phyloP scores from a whole-genome alignment of 2,329 filamentous ascomycete genomes.

The Didymella exigua region DNA sequence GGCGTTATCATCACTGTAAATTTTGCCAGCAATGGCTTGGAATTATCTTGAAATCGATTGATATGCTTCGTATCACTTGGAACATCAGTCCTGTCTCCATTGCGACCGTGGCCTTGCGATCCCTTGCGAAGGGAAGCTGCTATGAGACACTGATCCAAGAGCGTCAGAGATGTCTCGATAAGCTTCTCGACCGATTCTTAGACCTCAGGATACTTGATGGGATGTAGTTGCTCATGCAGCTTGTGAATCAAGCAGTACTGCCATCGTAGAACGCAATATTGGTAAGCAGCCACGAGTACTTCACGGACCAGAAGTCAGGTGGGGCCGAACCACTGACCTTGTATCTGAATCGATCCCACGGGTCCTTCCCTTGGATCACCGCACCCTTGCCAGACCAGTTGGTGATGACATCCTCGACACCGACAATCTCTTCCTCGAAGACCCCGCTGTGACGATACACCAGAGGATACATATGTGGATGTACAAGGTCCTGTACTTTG shows the following conservation, averaged over 20 bases:
- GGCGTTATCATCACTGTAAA: not conserved
- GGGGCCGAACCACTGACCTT: slow-evolving; percentile 13
- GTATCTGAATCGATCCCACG: not conserved
- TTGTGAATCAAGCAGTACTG: not conserved
- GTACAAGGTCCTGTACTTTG: not conserved
- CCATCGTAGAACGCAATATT: not conserved
- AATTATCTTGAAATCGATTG: too few relatives aligned
- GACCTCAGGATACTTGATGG: not conserved
- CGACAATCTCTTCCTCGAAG: slow-evolving; percentile 17
- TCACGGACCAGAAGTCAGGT: slow-evolving; percentile 7
- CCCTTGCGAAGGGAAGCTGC: not conserved
- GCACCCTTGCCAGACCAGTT: slow-evolving; percentile 41
- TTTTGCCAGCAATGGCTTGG: not conserved
- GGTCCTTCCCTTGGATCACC: slow-evolving; percentile 17
- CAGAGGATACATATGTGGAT: not conserved
- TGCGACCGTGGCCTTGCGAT: not conserved
- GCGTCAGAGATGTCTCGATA: not conserved
- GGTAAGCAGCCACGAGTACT: not conserved
- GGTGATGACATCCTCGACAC: slow-evolving; percentile 35
- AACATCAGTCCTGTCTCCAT: not conserved
- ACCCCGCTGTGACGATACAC: not conserved
- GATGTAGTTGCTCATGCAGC: not conserved
- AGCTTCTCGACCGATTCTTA: not conserved
- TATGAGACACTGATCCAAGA: slow-evolving; percentile 1
- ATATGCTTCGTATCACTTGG: not conserved